Evolutionary conservation across 2,329 filamentous ascomycete species (phyloP).

Genomic region (Pezicula rhizophila): DNA sequence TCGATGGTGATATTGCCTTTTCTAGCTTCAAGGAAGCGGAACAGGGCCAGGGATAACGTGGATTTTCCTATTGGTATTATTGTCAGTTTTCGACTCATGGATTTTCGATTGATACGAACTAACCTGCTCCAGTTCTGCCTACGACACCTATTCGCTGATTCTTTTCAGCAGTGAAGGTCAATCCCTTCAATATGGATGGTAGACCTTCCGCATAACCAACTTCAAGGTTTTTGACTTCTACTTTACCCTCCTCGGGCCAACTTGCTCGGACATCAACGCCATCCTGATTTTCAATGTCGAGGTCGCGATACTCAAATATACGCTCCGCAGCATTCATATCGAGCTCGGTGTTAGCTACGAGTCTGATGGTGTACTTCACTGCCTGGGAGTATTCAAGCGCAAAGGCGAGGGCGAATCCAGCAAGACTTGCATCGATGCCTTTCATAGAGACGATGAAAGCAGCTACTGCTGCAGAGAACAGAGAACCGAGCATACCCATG

Average conservation of each 20-base stretch:
- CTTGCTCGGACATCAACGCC: constrained; percentile 56
- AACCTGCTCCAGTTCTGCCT: constrained; percentile 23
- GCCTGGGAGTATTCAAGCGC: constrained; percentile 59
- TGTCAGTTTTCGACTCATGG: constrained; percentile 7
- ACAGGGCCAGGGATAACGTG: constrained; percentile 18
- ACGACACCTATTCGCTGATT: constrained; percentile 43
- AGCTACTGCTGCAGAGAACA: constrained; percentile 60
- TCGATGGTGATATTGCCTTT: constrained; percentile 35
- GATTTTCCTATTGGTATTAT: constrained; percentile 18
- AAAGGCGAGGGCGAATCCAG: constrained; percentile 70
- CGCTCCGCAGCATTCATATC: constrained; percentile 74
- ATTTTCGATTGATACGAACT: constrained; percentile 11
- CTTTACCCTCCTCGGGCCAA: constrained; percentile 67
- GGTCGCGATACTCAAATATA: constrained; percentile 65
- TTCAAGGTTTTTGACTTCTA: constrained; percentile 67
- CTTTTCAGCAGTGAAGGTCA: constrained; percentile 58
- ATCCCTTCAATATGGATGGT: constrained; percentile 60
- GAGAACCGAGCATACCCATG: constrained; percentile 61
- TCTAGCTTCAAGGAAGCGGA: constrained; percentile 17
- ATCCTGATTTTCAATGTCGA: constrained; percentile 58
- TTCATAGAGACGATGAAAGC: constrained; percentile 54
- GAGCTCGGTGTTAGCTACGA: constrained; percentile 63
- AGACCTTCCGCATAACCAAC: constrained; percentile 67
- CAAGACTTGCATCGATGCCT: constrained; percentile 59
- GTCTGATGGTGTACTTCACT: constrained; percentile 57